phyloP scores from a whole-genome alignment of 768 basidiomycete genomes.

The Trametes meyenii region DNA sequence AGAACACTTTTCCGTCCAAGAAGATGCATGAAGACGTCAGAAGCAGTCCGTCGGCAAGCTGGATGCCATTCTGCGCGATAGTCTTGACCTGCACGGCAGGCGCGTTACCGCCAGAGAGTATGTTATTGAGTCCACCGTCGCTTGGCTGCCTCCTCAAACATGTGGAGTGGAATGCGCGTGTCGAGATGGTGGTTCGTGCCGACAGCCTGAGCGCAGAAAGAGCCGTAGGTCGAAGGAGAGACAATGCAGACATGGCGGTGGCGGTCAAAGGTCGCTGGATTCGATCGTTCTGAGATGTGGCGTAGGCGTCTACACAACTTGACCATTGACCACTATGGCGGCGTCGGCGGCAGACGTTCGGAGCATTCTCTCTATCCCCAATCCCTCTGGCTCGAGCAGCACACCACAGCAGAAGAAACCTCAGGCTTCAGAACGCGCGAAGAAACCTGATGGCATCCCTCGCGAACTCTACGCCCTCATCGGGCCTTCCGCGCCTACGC shows the following conservation, averaged over 20 bases:
- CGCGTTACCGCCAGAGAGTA: slow-evolving; percentile 69
- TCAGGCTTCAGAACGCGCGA: slow-evolving; percentile 38
- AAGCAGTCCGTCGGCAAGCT: slow-evolving; percentile 76
- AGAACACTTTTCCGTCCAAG: slow-evolving; percentile 79
- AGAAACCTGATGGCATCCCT: slow-evolving; percentile 89
- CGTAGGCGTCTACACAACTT: slow-evolving; percentile 15
- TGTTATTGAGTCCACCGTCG: slow-evolving; percentile 54
- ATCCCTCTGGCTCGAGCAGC: slow-evolving; percentile 44
- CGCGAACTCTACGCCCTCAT: slow-evolving; percentile 93
- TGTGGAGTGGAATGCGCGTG: slow-evolving; percentile 9
- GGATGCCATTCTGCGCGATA: slow-evolving; percentile 63
- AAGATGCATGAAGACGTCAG: slow-evolving; percentile 82
- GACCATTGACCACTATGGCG: slow-evolving; percentile 48
- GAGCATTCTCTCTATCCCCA: slow-evolving; percentile 70
- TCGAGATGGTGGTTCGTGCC: not conserved
- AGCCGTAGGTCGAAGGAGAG: slow-evolving; percentile 16
- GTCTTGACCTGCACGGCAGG: slow-evolving; percentile 74
- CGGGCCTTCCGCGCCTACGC: slow-evolving; percentile 87
- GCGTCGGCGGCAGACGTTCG: slow-evolving; percentile 81
- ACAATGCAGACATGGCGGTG: slow-evolving; percentile 13
- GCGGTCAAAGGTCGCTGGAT: not conserved
- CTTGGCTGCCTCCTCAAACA: not conserved
- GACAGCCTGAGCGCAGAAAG: slow-evolving; percentile 11
- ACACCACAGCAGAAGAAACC: slow-evolving; percentile 51
- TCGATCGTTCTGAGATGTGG: not conserved